A percentile compares a stretch with the other conserved stretches of the same genome.
Conservation (phyloP, 441 rosid genomes). For the Pelargonium cotyledonis region DNA sequence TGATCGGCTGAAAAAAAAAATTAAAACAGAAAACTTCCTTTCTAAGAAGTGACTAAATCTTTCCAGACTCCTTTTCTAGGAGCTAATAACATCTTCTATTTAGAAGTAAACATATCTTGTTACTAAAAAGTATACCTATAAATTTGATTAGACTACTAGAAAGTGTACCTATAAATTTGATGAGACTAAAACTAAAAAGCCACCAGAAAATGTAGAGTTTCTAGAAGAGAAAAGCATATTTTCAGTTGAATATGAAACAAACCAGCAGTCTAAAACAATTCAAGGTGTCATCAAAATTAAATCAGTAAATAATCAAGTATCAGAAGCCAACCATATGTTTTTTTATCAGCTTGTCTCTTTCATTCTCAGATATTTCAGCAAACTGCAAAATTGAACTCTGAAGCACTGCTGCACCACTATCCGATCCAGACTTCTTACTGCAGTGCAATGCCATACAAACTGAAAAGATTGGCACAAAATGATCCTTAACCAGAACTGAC, state of each 20-base stretch:
- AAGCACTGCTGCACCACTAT: slow-evolving; percentile 62
- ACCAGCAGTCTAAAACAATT: not conserved
- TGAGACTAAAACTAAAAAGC: not conserved
- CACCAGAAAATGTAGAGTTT: not conserved
- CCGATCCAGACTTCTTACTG: slow-evolving; percentile 53
- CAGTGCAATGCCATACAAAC: slow-evolving; percentile 76
- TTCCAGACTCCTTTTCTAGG: slow-evolving; percentile 2
- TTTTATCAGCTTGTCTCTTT: slow-evolving; percentile 85
- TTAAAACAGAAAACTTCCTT: not conserved
- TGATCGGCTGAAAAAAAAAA: not conserved
- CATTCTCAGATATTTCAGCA: slow-evolving; percentile 71
- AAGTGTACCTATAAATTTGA: not conserved
- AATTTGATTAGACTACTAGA: not conserved
- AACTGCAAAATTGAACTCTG: slow-evolving; percentile 60
- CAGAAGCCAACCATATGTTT: slow-evolving; percentile 63
- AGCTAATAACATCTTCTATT: not conserved
- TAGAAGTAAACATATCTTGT: not conserved
- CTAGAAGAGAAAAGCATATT: slow-evolving; percentile 3
- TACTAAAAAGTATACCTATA: not conserved
- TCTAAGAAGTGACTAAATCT: not conserved
- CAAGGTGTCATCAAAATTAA: not conserved
- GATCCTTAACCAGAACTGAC: slow-evolving; percentile 54
- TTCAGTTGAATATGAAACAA: not conserved
- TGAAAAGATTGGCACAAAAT: slow-evolving; percentile 88
- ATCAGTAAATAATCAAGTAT: slow-evolving; percentile 11